Percentiles rank a stretch among this genome's conserved stretches.
These are phyloP conservation scores for Penicillium paradoxum DNA, from an alignment of 495 filamentous ascomycete species.

Conservation along the genomic window DNA sequence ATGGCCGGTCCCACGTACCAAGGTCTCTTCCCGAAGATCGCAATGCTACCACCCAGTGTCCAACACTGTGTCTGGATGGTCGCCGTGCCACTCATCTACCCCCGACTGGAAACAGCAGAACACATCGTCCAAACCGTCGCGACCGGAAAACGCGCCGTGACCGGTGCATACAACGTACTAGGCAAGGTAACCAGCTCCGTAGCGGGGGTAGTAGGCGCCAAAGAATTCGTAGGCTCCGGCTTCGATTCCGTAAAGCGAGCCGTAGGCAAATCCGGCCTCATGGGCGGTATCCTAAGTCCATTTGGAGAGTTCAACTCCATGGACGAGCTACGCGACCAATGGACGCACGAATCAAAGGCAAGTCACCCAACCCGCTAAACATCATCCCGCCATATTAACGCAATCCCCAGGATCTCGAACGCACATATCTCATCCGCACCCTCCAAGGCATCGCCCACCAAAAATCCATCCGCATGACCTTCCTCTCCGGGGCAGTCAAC, in stretches of 20 bases:
- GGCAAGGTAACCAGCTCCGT: slow-evolving; percentile 92
- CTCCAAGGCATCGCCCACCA: slow-evolving; percentile 91
- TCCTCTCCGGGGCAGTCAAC: slow-evolving; percentile 88
- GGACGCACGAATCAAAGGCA: slow-evolving; percentile 95
- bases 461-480: slow-evolving; percentile 92
- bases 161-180: slow-evolving; percentile 87
- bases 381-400: slow-evolving; percentile 11
- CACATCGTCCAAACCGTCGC: slow-evolving; percentile 81
- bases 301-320: slow-evolving; percentile 96
- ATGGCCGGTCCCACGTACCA: slow-evolving; percentile 97
- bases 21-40: slow-evolving; percentile 92
- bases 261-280: slow-evolving; percentile 88
- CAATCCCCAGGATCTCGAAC: slow-evolving; percentile 68
- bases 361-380: no score
- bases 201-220: slow-evolving; percentile 90
- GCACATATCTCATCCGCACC: slow-evolving; percentile 93
- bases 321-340: slow-evolving; percentile 91
- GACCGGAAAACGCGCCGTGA: slow-evolving; percentile 95
- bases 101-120: slow-evolving; percentile 85
- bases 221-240: slow-evolving; percentile 81
- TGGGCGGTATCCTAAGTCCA: slow-evolving; percentile 89
- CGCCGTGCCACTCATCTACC: slow-evolving; percentile 85
- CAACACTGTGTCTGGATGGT: slow-evolving; percentile 97
- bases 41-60: slow-evolving; percentile 82
- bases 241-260: slow-evolving; percentile 94